phyloP scores from a whole-genome alignment of 202 grass and related monocot genomes.

The Brachypodium distachyon region DNA sequence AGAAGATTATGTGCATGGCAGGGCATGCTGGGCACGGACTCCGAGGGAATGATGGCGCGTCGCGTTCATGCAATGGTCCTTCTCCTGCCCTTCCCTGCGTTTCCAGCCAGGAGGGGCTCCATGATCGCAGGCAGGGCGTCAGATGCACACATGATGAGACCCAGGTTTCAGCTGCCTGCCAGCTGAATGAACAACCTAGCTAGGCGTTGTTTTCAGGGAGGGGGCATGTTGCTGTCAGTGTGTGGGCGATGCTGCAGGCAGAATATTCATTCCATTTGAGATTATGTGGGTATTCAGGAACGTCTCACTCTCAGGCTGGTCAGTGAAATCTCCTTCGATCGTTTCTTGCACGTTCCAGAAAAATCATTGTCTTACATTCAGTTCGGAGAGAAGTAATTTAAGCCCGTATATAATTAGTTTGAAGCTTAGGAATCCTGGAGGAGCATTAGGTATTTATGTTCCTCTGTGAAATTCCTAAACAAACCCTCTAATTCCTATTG shows the following conservation, averaged over 20 bases:
- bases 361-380: neutral
- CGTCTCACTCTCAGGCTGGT: no score
- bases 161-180: neutral
- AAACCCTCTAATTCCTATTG: neutral
- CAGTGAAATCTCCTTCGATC: no score
- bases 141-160: neutral
- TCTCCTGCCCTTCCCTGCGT: neutral
- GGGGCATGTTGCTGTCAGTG: neutral
- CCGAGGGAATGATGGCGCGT: conserved; percentile 2
- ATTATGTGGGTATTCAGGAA: neutral
- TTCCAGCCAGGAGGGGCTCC: neutral
- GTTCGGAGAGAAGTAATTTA: neutral
- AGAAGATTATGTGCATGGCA: no score
- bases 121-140: conserved; percentile 1
- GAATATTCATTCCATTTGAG: neutral
- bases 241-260: neutral
- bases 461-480: neutral
- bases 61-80: neutral
- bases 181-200: neutral
- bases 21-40: neutral
- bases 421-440: no score
- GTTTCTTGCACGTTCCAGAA: neutral
- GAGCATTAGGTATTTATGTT: no score
- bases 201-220: neutral
- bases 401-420: no score